These are phyloP conservation scores for Euclidium syriacum DNA, from an alignment of 345 rosid species.

Conservation along the genomic window DNA sequence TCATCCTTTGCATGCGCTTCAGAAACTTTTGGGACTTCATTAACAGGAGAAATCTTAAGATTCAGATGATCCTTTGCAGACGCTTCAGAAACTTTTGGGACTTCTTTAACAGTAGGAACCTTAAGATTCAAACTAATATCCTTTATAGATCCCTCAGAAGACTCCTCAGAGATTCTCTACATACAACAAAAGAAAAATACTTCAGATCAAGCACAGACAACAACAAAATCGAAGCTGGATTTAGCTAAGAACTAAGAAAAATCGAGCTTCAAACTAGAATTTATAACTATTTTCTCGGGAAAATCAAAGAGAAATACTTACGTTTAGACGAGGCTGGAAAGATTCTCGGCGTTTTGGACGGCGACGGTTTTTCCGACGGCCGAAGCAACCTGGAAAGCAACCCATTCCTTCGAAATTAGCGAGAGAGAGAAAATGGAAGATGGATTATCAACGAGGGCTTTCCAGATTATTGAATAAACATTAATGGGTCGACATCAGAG, in stretches of 20 bases:
- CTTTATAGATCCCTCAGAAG: too few species aligned
- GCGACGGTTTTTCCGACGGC: conserved; percentile 61
- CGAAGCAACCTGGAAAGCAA: conserved; percentile 84
- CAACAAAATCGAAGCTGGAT: background rate
- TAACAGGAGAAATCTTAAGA: background rate
- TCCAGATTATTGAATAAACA: background rate
- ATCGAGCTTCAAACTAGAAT: background rate
- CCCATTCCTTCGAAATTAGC: conserved; percentile 45
- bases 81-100: conserved; percentile 20
- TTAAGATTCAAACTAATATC: too few species aligned
- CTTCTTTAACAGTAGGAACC: too few species aligned
- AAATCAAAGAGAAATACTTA: conserved; percentile 22
- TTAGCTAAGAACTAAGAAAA: background rate
- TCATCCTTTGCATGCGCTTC: background rate
- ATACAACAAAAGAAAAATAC: background rate
- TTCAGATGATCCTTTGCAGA: background rate
- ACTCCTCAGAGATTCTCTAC: conserved; percentile 22
- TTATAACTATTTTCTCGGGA: background rate
- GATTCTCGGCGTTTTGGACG: conserved; percentile 44
- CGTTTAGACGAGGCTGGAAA: conserved; percentile 50
- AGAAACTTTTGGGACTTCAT: background rate
- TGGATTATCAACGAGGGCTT: background rate
- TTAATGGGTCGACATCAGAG: conserved; percentile 29
- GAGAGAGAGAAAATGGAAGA: conserved; percentile 8
- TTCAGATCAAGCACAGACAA: background rate